Evolutionary conservation across 2,329 filamentous ascomycete species (phyloP), one percentile per base, ranked within the genome.

Genomic region (Neocucurbitaria cava): DNA sequence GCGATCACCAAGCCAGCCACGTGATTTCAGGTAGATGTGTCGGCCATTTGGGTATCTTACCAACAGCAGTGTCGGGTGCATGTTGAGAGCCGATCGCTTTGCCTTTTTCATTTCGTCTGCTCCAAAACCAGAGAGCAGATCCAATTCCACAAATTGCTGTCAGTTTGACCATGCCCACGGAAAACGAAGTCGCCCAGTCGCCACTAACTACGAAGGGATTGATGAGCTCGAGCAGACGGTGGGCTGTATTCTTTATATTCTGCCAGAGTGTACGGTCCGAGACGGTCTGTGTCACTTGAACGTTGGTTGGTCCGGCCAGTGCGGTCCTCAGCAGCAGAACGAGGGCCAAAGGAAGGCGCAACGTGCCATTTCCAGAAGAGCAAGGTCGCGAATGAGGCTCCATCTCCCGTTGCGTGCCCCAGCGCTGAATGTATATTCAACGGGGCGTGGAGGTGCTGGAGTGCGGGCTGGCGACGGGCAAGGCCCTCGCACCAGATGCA

Each of bases 81-180:
- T 63, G 46, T 38, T 64, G 62, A 23, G 62, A 55, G 48, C 54
- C 61, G 45, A 54, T 46, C 42, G 41, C 44, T 46, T 61, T 64
- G 45, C 48, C 57, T 30, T 59, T 67, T 46, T 51, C 56, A 49
- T 49, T 56, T 43, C 52, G 59, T 52, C 61, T 62, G 64, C 63
- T 64, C 65, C 68, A 68, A 49, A 72, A 49, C 67, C 70, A 75
- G 56, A 76, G 68, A 47, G 64, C 72, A 62, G 73, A 71, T 58
- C 68, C 65, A 36, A 74, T 57, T 54, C 72, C 72, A 66, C 74
- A 77, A 30, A 74, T 46, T 28, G 68, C 70, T 39, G 73, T 67
- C 61, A 76, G 54, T 59, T 74, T 67, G 43, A 73, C 72, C 74
- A 77, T 77, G 63, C 73, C 73, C 70, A 73, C 71, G 49, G 65